Evolutionary conservation across 768 basidiomycete genomes (phyloP).

Genomic region (Zangia roseola): DNA sequence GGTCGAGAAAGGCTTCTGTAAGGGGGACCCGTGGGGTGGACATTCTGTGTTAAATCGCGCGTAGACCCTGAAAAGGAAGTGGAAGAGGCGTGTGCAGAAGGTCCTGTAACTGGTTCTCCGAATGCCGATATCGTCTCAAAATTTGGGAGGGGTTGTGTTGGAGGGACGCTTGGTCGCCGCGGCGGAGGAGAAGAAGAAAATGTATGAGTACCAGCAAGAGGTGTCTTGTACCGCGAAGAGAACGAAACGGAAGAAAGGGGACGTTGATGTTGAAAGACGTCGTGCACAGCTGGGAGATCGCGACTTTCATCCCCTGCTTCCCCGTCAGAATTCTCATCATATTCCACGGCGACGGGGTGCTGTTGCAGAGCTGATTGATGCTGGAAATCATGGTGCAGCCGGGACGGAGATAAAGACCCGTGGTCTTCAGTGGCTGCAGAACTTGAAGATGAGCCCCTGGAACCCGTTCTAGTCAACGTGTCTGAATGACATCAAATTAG

Average conservation of each 20-base stretch:
- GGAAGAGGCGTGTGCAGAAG: slow-evolving; percentile 35
- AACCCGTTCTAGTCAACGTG: slow-evolving; percentile 40
- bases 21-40: slow-evolving; percentile 36
- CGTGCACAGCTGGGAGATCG: slow-evolving; percentile 41
- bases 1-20: slow-evolving; percentile 37
- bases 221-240: slow-evolving; percentile 80
- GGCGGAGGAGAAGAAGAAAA: slow-evolving; percentile 56
- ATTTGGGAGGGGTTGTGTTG: slow-evolving; percentile 67
- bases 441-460: slow-evolving; percentile 60
- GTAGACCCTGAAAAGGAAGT: slow-evolving; percentile 41
- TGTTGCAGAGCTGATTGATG: slow-evolving; percentile 10
- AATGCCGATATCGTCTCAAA: slow-evolving; percentile 79
- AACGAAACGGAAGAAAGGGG: slow-evolving; percentile 65
- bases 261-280: slow-evolving; percentile 42
- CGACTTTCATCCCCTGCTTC: slow-evolving; percentile 50
- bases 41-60: slow-evolving; percentile 38
- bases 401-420: slow-evolving; percentile 19
- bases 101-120: slow-evolving; percentile 43
- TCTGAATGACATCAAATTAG: slow-evolving; percentile 18
- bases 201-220: slow-evolving; percentile 59
- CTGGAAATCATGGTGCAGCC: slow-evolving; percentile 13
- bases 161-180: slow-evolving; percentile 46
- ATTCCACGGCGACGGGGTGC: slow-evolving; percentile 20
- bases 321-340: slow-evolving; percentile 40
- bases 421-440: slow-evolving; percentile 53